These are phyloP conservation scores for Exsudoporus frostii DNA, from an alignment of 768 basidiomycete species.

Conservation along the genomic window DNA sequence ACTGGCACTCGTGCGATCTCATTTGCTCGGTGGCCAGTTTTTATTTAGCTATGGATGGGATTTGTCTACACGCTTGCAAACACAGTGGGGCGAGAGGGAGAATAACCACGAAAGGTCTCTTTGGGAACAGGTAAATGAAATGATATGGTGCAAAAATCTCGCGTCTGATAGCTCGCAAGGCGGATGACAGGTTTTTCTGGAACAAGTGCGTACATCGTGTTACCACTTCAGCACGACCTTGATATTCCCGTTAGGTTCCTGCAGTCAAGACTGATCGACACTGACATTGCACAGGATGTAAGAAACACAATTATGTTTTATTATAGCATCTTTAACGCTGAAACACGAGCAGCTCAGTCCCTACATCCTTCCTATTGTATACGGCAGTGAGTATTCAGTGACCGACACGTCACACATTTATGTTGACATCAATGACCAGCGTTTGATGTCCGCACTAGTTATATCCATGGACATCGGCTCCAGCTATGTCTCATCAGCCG, in stretches of 20 bases:
- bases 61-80: conserved; percentile 82
- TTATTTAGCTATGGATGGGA: conserved; percentile 92
- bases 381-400: conserved; percentile 72
- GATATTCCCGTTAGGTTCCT: conserved; percentile 39
- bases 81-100: conserved; percentile 63
- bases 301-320: conserved; percentile 26
- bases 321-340: conserved; percentile 5
- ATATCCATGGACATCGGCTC: conserved; percentile 75
- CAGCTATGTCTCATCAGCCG: conserved; percentile 88
- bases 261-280: conserved; percentile 60
- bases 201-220: conserved; percentile 51
- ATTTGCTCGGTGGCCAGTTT: conserved; percentile 76
- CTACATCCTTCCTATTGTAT: conserved; percentile 90
- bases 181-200: conserved; percentile 98
- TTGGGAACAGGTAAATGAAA: conserved; percentile 69
- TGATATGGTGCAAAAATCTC: background rate
- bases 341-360: conserved; percentile 59
- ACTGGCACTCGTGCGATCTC: conserved; percentile 80
- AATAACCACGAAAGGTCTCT: conserved; percentile 52
- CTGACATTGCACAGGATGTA: conserved; percentile 61
- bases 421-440: conserved; percentile 44
- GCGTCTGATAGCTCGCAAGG: conserved; percentile 42
- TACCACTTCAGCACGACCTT: conserved; percentile 1
- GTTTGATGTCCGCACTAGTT: conserved; percentile 75
- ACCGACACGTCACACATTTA: background rate